Percentiles rank a stretch among this genome's conserved stretches.
These are phyloP conservation scores for Tetratostichococcus sp. DNA, from an alignment of 139 green algal species.

Conservation along the genomic window DNA sequence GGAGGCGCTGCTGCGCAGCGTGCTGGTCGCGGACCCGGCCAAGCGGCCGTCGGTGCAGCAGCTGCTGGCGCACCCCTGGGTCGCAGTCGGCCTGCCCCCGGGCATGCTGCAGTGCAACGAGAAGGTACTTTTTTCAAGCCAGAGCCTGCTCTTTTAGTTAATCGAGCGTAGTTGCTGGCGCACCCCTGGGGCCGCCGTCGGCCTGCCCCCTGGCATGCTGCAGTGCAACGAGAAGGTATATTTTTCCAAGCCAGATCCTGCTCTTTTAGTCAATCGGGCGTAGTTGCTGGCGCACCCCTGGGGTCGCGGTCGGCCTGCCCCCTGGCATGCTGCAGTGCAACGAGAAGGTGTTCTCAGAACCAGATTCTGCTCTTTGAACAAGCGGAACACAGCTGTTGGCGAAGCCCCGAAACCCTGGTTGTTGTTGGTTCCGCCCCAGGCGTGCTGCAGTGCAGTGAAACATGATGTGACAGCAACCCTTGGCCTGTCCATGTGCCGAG, in stretches of 20 bases:
- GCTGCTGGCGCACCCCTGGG: constrained; percentile 54
- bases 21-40: not conserved
- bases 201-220: constrained; percentile 15
- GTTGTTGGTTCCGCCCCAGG: no score
- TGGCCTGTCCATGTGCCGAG: no score
- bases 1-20: constrained; percentile 26
- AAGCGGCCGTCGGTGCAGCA: constrained; percentile 34
- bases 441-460: no score
- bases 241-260: constrained; percentile 30
- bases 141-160: constrained; percentile 34
- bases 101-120: constrained; percentile 24
- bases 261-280: no score
- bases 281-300: constrained; percentile 54
- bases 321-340: constrained; percentile 22
- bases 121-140: constrained; percentile 13
- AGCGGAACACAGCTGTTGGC: no score
- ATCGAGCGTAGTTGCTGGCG: constrained; percentile 42
- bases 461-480: no score
- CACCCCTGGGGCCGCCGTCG: constrained; percentile 39
- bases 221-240: constrained; percentile 21
- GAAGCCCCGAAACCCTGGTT: no score
- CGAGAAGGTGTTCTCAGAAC: no score
- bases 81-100: constrained; percentile 5
- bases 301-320: constrained; percentile 13
- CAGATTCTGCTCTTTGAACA: no score